Conservation (phyloP, 2,329 filamentous ascomycete genomes). For the Rasamsonia emersonii region DNA sequence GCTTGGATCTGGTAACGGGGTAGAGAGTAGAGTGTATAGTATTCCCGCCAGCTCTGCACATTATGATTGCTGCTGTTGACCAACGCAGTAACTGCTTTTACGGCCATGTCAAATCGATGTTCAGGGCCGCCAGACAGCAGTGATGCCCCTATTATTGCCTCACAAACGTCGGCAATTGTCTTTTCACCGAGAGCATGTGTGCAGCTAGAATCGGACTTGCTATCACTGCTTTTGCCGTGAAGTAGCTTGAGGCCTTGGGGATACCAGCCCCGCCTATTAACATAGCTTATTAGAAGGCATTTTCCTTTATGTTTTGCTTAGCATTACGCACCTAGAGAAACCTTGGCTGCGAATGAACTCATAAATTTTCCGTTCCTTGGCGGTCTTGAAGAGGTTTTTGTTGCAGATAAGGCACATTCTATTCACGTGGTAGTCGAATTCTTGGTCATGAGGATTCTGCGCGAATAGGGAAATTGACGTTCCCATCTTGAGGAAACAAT, state of each 20-base stretch:
- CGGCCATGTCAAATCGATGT: constrained; percentile 50
- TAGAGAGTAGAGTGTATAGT: constrained; percentile 57
- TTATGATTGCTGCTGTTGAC: constrained; percentile 62
- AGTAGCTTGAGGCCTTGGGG: constrained; percentile 67
- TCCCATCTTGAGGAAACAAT: constrained; percentile 91
- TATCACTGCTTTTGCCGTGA: constrained; percentile 58
- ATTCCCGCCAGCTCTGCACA: constrained; percentile 63
- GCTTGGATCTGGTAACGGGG: constrained; percentile 61
- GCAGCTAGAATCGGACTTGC: constrained; percentile 29
- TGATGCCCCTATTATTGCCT: constrained; percentile 85
- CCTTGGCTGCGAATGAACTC: constrained; percentile 74
- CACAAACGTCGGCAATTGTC: constrained; percentile 86
- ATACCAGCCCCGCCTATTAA: constrained; percentile 67
- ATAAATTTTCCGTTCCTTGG: constrained; percentile 55
- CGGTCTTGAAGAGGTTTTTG: constrained; percentile 73
- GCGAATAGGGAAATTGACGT: constrained; percentile 83
- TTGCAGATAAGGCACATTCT: constrained; percentile 91
- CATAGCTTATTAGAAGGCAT: constrained; percentile 6
- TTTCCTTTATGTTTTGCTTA: neutral
- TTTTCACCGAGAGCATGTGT: constrained; percentile 74
- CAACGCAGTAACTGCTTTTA: constrained; percentile 50
- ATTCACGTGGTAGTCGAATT: constrained; percentile 81
- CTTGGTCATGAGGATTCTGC: constrained; percentile 64
- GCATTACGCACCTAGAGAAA: constrained; percentile 56
- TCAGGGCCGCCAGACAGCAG: constrained; percentile 47